phyloP scores from a whole-genome alignment of 192 early-diverging fungal species.

The Phycomyces blakesleeanus region DNA sequence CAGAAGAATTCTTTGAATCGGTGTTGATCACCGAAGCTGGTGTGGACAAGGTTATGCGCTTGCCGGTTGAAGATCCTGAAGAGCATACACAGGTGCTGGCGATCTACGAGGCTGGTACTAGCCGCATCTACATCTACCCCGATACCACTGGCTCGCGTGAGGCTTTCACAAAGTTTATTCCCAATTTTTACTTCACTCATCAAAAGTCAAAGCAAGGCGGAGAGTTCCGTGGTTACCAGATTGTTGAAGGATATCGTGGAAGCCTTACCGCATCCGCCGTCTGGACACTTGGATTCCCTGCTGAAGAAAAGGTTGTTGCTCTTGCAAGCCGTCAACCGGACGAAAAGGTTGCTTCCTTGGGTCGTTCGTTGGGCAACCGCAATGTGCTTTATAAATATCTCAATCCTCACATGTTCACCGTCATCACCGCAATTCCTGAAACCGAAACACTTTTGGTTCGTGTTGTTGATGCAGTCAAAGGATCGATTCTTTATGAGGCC shows the following conservation, averaged over 20 bases:
- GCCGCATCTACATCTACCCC: slow-evolving; percentile 60
- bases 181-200: slow-evolving; percentile 67
- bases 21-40: slow-evolving; percentile 33
- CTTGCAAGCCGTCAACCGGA: slow-evolving; percentile 8
- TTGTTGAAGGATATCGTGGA: slow-evolving; percentile 43
- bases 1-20: slow-evolving; percentile 38
- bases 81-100: slow-evolving; percentile 56
- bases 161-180: slow-evolving; percentile 52
- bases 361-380: slow-evolving; percentile 91
- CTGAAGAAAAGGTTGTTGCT: slow-evolving; percentile 38
- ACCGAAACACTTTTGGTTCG: slow-evolving; percentile 60
- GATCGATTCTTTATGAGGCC: slow-evolving; percentile 71
- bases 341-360: slow-evolving; percentile 79
- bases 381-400: slow-evolving; percentile 98
- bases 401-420: slow-evolving; percentile 84
- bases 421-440: slow-evolving; percentile 56
- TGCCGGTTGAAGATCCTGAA: slow-evolving; percentile 62
- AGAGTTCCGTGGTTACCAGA: slow-evolving; percentile 52
- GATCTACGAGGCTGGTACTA: slow-evolving; percentile 43
- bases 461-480: slow-evolving; percentile 86
- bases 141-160: slow-evolving; percentile 45
- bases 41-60: slow-evolving; percentile 46
- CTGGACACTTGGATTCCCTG: slow-evolving; percentile 58
- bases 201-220: slow-evolving; percentile 46
- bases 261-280: slow-evolving; percentile 39